Conservation (phyloP, 371 early-diverging fungal genomes). For the Mucor circinelloides region DNA sequence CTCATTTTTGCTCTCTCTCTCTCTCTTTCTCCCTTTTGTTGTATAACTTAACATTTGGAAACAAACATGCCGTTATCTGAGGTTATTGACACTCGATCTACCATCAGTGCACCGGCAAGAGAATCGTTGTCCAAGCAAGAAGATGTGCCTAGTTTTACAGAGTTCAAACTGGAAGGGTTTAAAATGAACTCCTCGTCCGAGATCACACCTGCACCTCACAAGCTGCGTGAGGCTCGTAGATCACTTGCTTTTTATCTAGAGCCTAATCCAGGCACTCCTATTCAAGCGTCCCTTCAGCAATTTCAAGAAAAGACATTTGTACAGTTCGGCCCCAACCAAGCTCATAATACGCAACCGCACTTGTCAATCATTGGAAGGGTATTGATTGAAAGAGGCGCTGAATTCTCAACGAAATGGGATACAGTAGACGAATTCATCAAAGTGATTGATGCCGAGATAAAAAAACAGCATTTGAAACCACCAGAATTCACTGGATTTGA, state of each 20-base stretch:
- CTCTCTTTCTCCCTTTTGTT: not conserved
- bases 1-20: not conserved
- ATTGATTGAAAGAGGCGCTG: conserved; percentile 26
- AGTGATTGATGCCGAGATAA: conserved; percentile 20
- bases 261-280: conserved; percentile 27
- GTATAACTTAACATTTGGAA: too few relatives aligned
- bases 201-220: conserved; percentile 29
- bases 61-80: conserved; percentile 15
- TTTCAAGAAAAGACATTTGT: conserved; percentile 33
- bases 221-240: conserved; percentile 32
- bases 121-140: not conserved
- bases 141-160: conserved; percentile 27
- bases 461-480: conserved; percentile 5
- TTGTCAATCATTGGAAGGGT: conserved; percentile 24
- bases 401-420: conserved; percentile 32
- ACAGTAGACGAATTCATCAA: conserved; percentile 22
- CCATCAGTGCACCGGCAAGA: conserved; percentile 13
- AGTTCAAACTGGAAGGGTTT: conserved; percentile 32
- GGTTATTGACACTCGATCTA: conserved; percentile 17
- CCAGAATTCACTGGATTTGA: conserved; percentile 34
- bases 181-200: conserved; percentile 23
- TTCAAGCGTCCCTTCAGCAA: conserved; percentile 24
- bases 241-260: conserved; percentile 34
- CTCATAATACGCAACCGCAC: conserved; percentile 32
- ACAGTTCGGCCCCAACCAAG: conserved; percentile 37